These are phyloP conservation scores for Gamarada debralockiae DNA, from an alignment of 495 filamentous ascomycete species.

Conservation along the genomic window DNA sequence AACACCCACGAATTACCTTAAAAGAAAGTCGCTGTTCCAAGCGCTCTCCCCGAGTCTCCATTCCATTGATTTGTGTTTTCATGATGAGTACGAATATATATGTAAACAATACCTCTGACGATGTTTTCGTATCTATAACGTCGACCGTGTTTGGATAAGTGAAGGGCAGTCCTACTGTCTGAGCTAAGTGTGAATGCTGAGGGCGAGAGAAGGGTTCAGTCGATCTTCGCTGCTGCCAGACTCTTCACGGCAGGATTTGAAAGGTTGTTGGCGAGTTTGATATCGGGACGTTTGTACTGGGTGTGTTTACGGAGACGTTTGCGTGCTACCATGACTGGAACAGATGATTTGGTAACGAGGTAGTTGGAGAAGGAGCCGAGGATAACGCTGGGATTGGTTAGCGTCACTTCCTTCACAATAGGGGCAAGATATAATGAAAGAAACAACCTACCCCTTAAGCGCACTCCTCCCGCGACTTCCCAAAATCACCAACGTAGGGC, in stretches of 20 bases:
- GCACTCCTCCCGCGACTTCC: slow-evolving; percentile 87
- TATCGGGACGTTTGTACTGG: slow-evolving; percentile 58
- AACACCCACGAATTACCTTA: too few species aligned
- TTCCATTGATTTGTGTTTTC: too few species aligned
- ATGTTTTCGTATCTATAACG: too few species aligned
- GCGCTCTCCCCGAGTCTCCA: too few species aligned
- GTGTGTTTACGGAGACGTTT: slow-evolving; percentile 73
- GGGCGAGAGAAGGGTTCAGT: slow-evolving; percentile 44
- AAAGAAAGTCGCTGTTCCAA: too few species aligned
- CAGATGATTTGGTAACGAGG: slow-evolving; percentile 88
- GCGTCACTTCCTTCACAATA: background rate
- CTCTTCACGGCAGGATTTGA: slow-evolving; percentile 57
- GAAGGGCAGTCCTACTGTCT: too few species aligned
- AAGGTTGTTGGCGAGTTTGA: slow-evolving; percentile 70
- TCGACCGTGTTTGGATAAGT: too few species aligned
- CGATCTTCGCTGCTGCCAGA: slow-evolving; percentile 61
- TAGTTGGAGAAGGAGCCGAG: slow-evolving; percentile 97
- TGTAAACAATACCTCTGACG: too few species aligned
- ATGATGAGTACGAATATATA: too few species aligned
- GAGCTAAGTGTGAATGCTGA: too few species aligned
- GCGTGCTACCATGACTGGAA: slow-evolving; percentile 92
- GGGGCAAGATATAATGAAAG: background rate
- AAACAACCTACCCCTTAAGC: slow-evolving; percentile 75
- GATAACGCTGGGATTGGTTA: slow-evolving; percentile 59
- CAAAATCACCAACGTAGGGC: slow-evolving; percentile 89